These are phyloP conservation scores for Colletotrichum falcatum DNA, from an alignment of 2,329 filamentous ascomycete genomes.

Conservation along the genomic window DNA sequence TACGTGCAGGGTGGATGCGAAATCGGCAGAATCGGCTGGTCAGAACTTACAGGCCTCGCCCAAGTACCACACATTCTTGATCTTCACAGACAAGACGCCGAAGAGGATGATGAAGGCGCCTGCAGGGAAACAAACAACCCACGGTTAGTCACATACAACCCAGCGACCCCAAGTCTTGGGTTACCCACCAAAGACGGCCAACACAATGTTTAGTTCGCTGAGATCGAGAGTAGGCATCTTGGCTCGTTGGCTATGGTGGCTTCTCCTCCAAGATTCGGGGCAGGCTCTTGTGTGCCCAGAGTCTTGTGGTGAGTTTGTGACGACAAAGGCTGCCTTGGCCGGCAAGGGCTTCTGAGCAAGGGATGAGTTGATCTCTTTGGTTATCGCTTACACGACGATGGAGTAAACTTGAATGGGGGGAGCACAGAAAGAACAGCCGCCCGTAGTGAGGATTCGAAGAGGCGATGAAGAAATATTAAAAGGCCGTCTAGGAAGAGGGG, in stretches of 20 bases:
- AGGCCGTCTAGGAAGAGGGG: constrained; percentile 8
- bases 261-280: constrained; percentile 6
- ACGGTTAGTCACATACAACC: constrained; percentile 12
- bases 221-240: constrained; percentile 44
- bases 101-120: constrained; percentile 62
- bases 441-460: not conserved
- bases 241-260: constrained; percentile 14
- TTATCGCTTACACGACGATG: constrained; percentile 20
- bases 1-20: not conserved
- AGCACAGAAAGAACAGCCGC: not conserved
- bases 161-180: not conserved
- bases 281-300: constrained; percentile 16
- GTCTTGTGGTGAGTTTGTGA: constrained; percentile 21
- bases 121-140: constrained; percentile 37
- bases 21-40: not conserved
- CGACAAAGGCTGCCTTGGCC: constrained; percentile 34
- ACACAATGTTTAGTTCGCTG: constrained; percentile 61
- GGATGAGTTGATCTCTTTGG: constrained; percentile 13
- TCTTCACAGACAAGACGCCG: constrained; percentile 63
- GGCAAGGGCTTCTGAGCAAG: constrained; percentile 26
- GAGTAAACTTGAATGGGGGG: not conserved
- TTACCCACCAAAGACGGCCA: constrained; percentile 56
- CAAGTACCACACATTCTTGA: constrained; percentile 65
- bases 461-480: constrained; percentile 12
- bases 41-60: constrained; percentile 62